Conservation (phyloP, 495 filamentous ascomycete species). For the Letharia columbiana region DNA sequence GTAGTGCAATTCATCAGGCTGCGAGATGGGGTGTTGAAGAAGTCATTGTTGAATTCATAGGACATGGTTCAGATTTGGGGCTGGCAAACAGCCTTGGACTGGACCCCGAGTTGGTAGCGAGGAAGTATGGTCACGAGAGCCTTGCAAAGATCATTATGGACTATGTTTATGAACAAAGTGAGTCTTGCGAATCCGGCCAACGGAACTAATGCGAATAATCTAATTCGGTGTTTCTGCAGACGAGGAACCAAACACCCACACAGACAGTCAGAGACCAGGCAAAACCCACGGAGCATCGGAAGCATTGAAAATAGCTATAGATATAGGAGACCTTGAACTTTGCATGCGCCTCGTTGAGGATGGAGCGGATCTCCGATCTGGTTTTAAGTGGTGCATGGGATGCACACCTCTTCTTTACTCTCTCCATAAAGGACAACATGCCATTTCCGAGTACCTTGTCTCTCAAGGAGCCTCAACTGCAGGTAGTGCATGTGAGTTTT, state of each 20-base stretch:
- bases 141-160: background rate
- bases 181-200: background rate
- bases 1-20: background rate
- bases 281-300: background rate
- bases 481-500: background rate
- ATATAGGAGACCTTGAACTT: conserved; percentile 1
- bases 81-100: background rate
- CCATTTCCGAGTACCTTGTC: background rate
- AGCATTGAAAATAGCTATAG: conserved; percentile 13
- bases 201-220: no score
- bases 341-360: conserved; percentile 1
- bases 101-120: background rate
- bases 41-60: background rate
- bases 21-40: background rate
- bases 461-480: background rate
- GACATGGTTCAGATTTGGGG: background rate
- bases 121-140: background rate
- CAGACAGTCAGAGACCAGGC: background rate
- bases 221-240: background rate
- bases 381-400: background rate
- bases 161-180: background rate
- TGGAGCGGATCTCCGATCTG: background rate
- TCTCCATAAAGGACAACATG: background rate
- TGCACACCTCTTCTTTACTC: conserved; percentile 14
- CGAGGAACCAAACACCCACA: background rate